phyloP scores from a whole-genome alignment of 1,139 yeast genomes.

The Suzukiozyma palmioleophila region DNA sequence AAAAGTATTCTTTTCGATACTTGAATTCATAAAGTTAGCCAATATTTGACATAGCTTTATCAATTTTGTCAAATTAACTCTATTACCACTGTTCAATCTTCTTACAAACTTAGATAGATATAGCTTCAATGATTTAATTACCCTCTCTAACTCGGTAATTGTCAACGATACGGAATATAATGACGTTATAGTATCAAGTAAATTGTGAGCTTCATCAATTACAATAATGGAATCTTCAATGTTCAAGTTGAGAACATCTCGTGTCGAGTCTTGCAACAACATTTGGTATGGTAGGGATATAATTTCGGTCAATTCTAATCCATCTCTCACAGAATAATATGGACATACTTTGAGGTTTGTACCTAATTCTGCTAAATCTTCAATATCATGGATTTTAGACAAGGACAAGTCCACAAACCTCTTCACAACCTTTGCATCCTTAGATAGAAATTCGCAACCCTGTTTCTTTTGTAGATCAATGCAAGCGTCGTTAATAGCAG shows the following conservation, averaged over 20 bases:
- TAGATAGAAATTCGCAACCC: slow-evolving; percentile 52
- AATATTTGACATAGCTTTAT: slow-evolving; percentile 53
- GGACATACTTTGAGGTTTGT: slow-evolving; percentile 62
- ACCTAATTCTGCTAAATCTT: slow-evolving; percentile 69
- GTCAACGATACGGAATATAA: slow-evolving; percentile 63
- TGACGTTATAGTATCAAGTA: slow-evolving; percentile 70
- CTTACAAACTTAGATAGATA: slow-evolving; percentile 60
- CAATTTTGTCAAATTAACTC: slow-evolving; percentile 65
- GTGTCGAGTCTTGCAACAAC: slow-evolving; percentile 58
- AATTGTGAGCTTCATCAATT: slow-evolving; percentile 91
- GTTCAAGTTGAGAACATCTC: slow-evolving; percentile 57
- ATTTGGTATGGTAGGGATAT: slow-evolving; percentile 85
- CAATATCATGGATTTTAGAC: slow-evolving; percentile 73
- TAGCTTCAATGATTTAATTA: slow-evolving; percentile 43
- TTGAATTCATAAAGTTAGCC: slow-evolving; percentile 35
- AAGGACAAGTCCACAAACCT: slow-evolving; percentile 59
- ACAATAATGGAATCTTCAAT: slow-evolving; percentile 65
- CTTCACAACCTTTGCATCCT: slow-evolving; percentile 28
- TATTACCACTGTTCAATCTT: slow-evolving; percentile 68
- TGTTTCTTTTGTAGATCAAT: slow-evolving; percentile 56
- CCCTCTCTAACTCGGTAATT: slow-evolving; percentile 39
- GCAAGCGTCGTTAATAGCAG: slow-evolving; percentile 80
- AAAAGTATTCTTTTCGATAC: slow-evolving; percentile 20
- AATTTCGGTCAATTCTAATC: slow-evolving; percentile 60
- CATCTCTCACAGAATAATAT: slow-evolving; percentile 67